These are phyloP conservation scores for Xylaria sp. DNA, from an alignment of 2,329 filamentous ascomycete species.

Conservation along the genomic window DNA sequence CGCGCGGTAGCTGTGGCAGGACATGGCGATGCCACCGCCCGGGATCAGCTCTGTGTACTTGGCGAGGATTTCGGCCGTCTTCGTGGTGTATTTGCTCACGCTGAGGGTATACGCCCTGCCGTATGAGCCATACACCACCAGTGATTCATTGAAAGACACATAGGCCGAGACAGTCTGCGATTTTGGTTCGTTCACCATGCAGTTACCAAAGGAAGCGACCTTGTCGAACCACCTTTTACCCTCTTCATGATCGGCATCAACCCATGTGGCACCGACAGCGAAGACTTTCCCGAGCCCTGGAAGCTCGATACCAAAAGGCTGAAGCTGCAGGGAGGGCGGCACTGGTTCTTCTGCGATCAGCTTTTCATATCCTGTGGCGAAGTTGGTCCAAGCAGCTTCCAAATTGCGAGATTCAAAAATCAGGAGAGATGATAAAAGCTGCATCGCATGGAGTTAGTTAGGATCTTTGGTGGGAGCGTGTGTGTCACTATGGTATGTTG, in stretches of 20 bases:
- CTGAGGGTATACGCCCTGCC: conserved; percentile 22
- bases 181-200: conserved; percentile 18
- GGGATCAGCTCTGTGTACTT: conserved; percentile 22
- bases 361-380: conserved; percentile 15
- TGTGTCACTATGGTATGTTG: neutral
- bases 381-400: conserved; percentile 13
- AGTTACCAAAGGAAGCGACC: conserved; percentile 12
- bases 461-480: neutral
- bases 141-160: conserved; percentile 18
- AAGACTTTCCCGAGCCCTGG: conserved; percentile 30
- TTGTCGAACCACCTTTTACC: conserved; percentile 19
- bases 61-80: conserved; percentile 27
- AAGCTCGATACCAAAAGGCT: conserved; percentile 30
- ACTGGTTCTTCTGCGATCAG: conserved; percentile 3
- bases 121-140: conserved; percentile 22
- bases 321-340: conserved; percentile 16
- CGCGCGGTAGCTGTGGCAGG: conserved; percentile 30
- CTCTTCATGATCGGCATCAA: conserved; percentile 28
- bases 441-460: neutral
- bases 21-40: conserved; percentile 27
- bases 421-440: conserved; percentile 19
- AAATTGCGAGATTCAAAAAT: conserved; percentile 33
- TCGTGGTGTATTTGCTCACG: conserved; percentile 25
- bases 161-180: conserved; percentile 13
- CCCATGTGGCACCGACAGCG: conserved; percentile 31